These are phyloP conservation scores for Quercus phellos DNA, from an alignment of 331 rosid species.

Conservation along the genomic window DNA sequence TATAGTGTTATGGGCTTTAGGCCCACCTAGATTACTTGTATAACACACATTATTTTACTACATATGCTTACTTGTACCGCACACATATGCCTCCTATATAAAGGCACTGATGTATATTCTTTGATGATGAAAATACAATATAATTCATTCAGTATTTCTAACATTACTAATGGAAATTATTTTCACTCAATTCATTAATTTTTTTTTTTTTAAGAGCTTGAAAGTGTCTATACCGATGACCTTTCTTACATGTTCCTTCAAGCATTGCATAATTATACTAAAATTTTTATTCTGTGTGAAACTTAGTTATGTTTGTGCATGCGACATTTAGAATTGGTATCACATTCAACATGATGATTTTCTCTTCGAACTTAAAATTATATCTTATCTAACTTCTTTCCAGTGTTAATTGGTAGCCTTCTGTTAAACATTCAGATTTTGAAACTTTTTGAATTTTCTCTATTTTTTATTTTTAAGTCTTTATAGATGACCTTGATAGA, in stretches of 20 bases:
- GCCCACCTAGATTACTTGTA: too few species aligned
- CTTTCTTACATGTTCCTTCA: not conserved
- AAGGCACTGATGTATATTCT: too few species aligned
- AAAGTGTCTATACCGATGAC: too few species aligned
- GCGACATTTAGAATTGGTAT: not conserved
- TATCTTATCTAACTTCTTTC: not conserved
- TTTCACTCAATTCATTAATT: too few species aligned
- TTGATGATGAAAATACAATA: too few species aligned
- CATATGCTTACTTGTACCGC: too few species aligned
- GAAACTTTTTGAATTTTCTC: not conserved
- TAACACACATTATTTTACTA: too few species aligned
- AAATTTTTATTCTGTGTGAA: not conserved
- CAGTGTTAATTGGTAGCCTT: not conserved
- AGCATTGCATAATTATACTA: not conserved
- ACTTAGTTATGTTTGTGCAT: not conserved
- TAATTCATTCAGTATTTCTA: too few species aligned
- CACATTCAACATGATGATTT: not conserved
- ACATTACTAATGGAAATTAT: too few species aligned
- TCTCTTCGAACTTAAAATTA: not conserved
- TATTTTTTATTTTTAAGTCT: slow-evolving; percentile 8
- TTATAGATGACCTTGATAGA: slow-evolving; percentile 32
- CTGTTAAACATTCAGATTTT: not conserved
- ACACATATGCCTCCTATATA: too few species aligned
- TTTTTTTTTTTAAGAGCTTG: too few species aligned
- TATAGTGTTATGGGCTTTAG: too few species aligned